Evolutionary conservation across 2,329 filamentous ascomycete genomes (phyloP).

Genomic region (Hymenotorrendiella dingleyae): DNA sequence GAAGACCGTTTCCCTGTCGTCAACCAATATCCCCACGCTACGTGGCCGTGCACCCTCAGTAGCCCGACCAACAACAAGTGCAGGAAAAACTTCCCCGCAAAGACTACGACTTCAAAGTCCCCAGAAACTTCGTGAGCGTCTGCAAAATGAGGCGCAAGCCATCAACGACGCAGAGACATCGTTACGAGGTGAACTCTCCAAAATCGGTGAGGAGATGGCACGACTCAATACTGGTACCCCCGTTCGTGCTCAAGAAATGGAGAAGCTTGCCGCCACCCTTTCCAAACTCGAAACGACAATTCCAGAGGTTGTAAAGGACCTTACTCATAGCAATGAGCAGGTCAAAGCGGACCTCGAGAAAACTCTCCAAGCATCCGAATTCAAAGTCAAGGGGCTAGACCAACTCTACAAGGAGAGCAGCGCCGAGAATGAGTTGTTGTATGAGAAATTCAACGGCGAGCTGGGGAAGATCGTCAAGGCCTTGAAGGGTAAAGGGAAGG

Average conservation of each 20-base stretch:
- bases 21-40: conserved; percentile 29
- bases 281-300: conserved; percentile 63
- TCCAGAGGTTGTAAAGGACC: conserved; percentile 50
- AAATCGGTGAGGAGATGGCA: conserved; percentile 76
- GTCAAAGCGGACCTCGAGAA: conserved; percentile 68
- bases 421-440: conserved; percentile 88
- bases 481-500: conserved; percentile 64
- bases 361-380: conserved; percentile 67
- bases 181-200: conserved; percentile 69
- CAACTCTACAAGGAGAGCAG: conserved; percentile 82
- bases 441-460: conserved; percentile 89
- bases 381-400: conserved; percentile 75
- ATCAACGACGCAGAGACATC: conserved; percentile 64
- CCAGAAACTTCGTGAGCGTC: conserved; percentile 74
- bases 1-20: conserved; percentile 25
- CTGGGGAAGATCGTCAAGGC: conserved; percentile 75
- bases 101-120: conserved; percentile 63
- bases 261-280: conserved; percentile 51
- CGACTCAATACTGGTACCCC: conserved; percentile 40
- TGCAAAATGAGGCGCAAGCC: conserved; percentile 73
- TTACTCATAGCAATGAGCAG: conserved; percentile 54
- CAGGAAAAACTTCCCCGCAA: conserved; percentile 24
- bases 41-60: conserved; percentile 18
- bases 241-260: conserved; percentile 25
- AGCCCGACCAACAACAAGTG: conserved; percentile 18